Evolutionary conservation across 371 early-diverging fungal species (phyloP).

Genomic region (Mucor indicus): DNA sequence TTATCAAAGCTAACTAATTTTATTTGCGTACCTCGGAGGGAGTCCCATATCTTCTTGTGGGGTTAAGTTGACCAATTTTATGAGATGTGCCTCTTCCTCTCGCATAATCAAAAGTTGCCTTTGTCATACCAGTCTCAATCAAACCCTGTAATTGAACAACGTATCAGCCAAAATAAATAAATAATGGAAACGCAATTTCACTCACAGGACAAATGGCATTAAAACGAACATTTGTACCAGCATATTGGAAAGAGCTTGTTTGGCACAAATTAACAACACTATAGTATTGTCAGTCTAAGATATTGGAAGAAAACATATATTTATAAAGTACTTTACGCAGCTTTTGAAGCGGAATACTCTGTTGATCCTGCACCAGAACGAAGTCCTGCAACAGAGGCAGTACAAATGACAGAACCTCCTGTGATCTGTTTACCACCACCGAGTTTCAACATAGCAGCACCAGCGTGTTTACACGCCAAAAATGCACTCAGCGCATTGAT

Average conservation of each 20-base stretch:
- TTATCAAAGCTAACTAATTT: too few relatives aligned
- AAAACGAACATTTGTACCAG: constrained; percentile 51
- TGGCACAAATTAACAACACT: constrained; percentile 56
- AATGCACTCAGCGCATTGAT: constrained; percentile 39
- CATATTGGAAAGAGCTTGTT: constrained; percentile 43
- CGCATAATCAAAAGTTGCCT: constrained; percentile 48
- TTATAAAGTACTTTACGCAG: constrained; percentile 37
- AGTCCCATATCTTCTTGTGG: constrained; percentile 46
- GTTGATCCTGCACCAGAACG: constrained; percentile 47
- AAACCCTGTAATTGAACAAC: constrained; percentile 34
- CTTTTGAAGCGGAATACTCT: constrained; percentile 50
- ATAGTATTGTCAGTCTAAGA: neutral
- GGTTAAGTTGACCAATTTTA: constrained; percentile 59
- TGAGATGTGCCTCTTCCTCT: constrained; percentile 34
- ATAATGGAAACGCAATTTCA: too few relatives aligned
- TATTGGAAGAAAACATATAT: neutral
- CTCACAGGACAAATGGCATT: constrained; percentile 59
- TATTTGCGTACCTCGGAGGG: constrained; percentile 32
- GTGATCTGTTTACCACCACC: constrained; percentile 29
- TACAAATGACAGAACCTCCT: constrained; percentile 42
- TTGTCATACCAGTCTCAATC: constrained; percentile 21
- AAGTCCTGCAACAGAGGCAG: constrained; percentile 51
- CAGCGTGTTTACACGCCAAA: constrained; percentile 42
- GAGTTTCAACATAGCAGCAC: constrained; percentile 28
- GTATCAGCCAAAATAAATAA: neutral